Percentiles rank a stretch among this genome's conserved stretches.
Conservation (phyloP, 441 rosid genomes). For the Sinapis alba region DNA sequence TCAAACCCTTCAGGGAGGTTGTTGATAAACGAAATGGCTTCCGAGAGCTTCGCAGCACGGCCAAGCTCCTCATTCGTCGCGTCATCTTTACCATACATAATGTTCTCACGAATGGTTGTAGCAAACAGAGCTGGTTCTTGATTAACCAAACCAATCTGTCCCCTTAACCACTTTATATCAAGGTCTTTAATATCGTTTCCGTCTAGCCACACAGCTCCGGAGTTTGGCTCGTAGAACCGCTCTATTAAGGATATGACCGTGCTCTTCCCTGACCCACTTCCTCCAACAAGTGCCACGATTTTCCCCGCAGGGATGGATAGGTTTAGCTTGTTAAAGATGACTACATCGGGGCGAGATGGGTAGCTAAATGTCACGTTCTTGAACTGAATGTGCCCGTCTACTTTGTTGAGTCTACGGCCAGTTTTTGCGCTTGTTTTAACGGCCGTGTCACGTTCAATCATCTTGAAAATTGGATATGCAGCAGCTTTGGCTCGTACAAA, state of each 20-base stretch:
- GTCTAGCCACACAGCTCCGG: conserved; percentile 68
- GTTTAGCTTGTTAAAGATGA: conserved; percentile 59
- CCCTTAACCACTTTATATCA: conserved; percentile 87
- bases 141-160: conserved; percentile 88
- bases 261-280: conserved; percentile 98
- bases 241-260: conserved; percentile 86
- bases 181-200: conserved; percentile 62
- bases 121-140: conserved; percentile 98
- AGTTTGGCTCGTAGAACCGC: conserved; percentile 80
- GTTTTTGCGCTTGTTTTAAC: conserved; percentile 60
- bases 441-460: conserved; percentile 80
- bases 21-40: conserved; percentile 76
- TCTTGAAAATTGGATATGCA: conserved; percentile 84
- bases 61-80: conserved; percentile 73
- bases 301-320: conserved; percentile 74
- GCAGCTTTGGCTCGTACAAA: conserved; percentile 81
- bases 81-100: conserved; percentile 85
- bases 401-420: conserved; percentile 52
- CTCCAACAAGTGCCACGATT: conserved; percentile 90
- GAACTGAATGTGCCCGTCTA: conserved; percentile 78
- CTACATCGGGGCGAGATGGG: conserved; percentile 83
- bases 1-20: conserved; percentile 94
- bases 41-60: conserved; percentile 88
- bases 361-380: conserved; percentile 72
- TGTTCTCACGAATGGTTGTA: conserved; percentile 79